Evolutionary conservation across 2,329 filamentous ascomycete genomes (phyloP).

Genomic region (Epichloe amarillans): DNA sequence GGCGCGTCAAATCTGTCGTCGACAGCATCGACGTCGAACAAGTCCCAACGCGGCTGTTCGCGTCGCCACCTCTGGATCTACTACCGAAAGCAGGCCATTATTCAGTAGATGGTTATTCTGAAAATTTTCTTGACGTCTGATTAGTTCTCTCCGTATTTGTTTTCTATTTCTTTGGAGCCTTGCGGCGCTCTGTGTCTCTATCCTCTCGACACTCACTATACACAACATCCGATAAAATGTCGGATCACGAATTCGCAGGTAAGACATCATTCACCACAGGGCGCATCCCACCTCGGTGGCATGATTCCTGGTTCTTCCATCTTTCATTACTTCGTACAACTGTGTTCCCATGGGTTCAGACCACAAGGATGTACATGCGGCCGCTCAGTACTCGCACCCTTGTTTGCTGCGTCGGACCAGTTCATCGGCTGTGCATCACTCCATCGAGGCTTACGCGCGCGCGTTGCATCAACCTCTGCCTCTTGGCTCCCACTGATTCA

Average conservation of each 20-base stretch:
- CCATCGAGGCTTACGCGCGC: background rate
- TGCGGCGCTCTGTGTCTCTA: background rate
- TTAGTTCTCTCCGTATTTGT: background rate
- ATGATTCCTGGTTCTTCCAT: background rate
- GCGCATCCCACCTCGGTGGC: background rate
- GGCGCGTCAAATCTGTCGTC: conserved; percentile 1
- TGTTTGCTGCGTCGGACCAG: background rate
- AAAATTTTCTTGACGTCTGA: background rate
- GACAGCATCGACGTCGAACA: background rate
- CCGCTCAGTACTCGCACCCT: conserved; percentile 1
- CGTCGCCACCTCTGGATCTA: background rate
- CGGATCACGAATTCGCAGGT: conserved; percentile 54
- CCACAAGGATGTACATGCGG: background rate
- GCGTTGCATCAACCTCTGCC: background rate
- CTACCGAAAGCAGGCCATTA: too few relatives aligned
- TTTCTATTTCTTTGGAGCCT: background rate
- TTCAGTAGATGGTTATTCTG: background rate
- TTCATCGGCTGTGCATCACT: conserved; percentile 1
- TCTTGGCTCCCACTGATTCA: background rate
- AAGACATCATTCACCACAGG: conserved; percentile 14
- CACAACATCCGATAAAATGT: conserved; percentile 31
- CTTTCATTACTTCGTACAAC: background rate
- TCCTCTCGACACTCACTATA: background rate
- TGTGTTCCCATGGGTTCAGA: background rate
- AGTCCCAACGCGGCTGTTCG: background rate